phyloP scores from a whole-genome alignment of 495 filamentous ascomycete genomes.

The Penicillium canescens region DNA sequence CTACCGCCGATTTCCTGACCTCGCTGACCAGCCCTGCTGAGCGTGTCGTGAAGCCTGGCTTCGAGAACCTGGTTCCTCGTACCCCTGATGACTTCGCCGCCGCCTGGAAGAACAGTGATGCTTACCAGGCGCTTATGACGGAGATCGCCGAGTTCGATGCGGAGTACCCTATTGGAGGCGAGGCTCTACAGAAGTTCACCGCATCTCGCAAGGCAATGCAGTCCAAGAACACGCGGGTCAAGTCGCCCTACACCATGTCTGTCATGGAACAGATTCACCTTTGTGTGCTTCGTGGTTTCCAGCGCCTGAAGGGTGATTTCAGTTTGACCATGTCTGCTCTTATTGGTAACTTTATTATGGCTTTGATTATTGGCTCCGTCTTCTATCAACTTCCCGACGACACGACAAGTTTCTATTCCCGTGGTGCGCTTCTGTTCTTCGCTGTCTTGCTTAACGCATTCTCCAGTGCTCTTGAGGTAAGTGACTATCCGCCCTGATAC shows the following conservation, averaged over 20 bases:
- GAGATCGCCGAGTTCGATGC: conserved; percentile 58
- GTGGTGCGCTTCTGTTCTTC: conserved; percentile 89
- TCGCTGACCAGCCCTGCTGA: conserved; percentile 69
- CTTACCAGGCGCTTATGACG: conserved; percentile 48
- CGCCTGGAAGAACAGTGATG: conserved; percentile 57
- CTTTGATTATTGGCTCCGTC: conserved; percentile 82
- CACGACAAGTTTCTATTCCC: conserved; percentile 75
- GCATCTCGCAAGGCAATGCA: conserved; percentile 46
- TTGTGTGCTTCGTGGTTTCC: conserved; percentile 54
- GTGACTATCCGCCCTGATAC: not conserved
- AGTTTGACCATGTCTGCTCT: conserved; percentile 71
- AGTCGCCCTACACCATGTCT: conserved; percentile 50
- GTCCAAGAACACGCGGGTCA: conserved; percentile 38
- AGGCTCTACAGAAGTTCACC: conserved; percentile 38
- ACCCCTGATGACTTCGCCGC: conserved; percentile 72
- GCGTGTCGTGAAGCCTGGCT: conserved; percentile 64
- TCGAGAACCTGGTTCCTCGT: conserved; percentile 63
- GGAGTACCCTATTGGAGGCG: conserved; percentile 40
- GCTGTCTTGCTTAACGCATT: conserved; percentile 90
- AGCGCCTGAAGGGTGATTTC: conserved; percentile 69
- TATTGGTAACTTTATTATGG: conserved; percentile 79
- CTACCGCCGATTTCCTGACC: conserved; percentile 74
- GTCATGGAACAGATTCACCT: conserved; percentile 48
- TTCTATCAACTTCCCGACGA: conserved; percentile 74
- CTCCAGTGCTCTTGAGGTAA: conserved; percentile 73